These are phyloP conservation scores for Glebionis coronaria DNA, from an alignment of 129 eudicot genomes.

Conservation along the genomic window DNA sequence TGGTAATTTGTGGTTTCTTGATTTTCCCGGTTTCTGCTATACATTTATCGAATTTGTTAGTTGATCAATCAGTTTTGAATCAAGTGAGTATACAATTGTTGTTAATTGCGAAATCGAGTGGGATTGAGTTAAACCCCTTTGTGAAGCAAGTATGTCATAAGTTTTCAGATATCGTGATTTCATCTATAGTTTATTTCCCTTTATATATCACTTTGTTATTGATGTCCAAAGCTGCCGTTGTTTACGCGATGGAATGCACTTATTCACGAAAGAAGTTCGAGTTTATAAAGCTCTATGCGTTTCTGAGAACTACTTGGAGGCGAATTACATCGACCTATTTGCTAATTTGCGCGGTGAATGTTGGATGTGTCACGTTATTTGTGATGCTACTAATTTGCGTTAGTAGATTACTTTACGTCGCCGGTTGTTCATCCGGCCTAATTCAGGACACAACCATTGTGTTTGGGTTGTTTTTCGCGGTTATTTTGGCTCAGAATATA, in stretches of 20 bases:
- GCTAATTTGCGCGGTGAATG: slow-evolving; percentile 50
- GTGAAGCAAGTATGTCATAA: slow-evolving; percentile 64
- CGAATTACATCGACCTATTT: slow-evolving; percentile 57
- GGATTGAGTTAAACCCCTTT: slow-evolving; percentile 55
- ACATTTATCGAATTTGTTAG: slow-evolving; percentile 48
- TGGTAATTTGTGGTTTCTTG: slow-evolving; percentile 44
- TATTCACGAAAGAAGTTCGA: slow-evolving; percentile 61
- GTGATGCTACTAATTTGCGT: slow-evolving; percentile 46
- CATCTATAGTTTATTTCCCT: slow-evolving; percentile 56
- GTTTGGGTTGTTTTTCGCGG: slow-evolving; percentile 46
- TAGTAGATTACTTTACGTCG: slow-evolving; percentile 37
- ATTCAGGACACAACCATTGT: slow-evolving; percentile 44
- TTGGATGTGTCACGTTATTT: slow-evolving; percentile 53
- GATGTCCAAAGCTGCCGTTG: slow-evolving; percentile 70
- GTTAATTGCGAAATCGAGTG: slow-evolving; percentile 53
- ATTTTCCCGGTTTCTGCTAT: slow-evolving; percentile 77
- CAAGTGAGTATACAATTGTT: slow-evolving; percentile 36
- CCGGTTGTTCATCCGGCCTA: slow-evolving; percentile 48
- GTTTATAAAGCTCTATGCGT: slow-evolving; percentile 31
- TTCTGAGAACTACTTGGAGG: slow-evolving; percentile 55
- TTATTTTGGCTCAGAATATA: slow-evolving; percentile 54
- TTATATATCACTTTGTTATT: slow-evolving; percentile 56
- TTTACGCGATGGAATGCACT: slow-evolving; percentile 75
- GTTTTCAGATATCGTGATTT: slow-evolving; percentile 50
- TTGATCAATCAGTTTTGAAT: slow-evolving; percentile 58